Percentiles rank a stretch among this genome's conserved stretches.
Evolutionary conservation across 1,139 yeast species (phyloP).

Genomic region (Pichia sp.): DNA sequence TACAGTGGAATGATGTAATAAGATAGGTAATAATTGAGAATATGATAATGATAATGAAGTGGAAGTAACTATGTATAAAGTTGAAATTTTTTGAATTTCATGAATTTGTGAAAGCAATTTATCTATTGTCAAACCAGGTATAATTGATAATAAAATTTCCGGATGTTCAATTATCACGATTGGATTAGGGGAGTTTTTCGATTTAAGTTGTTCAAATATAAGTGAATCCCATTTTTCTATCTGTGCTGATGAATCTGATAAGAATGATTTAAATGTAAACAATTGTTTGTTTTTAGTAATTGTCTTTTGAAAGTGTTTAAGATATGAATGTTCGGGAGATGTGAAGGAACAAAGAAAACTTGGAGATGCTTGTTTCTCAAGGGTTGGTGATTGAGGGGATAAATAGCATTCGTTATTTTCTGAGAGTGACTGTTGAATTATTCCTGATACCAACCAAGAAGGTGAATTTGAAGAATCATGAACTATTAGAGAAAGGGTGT

Average conservation of each 20-base stretch:
- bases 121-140: conserved; percentile 31
- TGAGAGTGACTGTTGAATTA: conserved; percentile 39
- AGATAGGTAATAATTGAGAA: conserved; percentile 40
- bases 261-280: conserved; percentile 7
- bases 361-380: conserved; percentile 12
- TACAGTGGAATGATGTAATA: conserved; percentile 45
- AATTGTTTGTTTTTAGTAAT: conserved; percentile 5
- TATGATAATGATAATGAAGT: conserved; percentile 34
- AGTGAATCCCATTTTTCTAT: background rate
- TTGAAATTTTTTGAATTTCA: conserved; percentile 34
- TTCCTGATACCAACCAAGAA: conserved; percentile 52
- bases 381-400: conserved; percentile 13
- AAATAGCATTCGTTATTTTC: conserved; percentile 32
- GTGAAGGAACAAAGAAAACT: conserved; percentile 6
- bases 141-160: conserved; percentile 44
- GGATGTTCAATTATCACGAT: conserved; percentile 31
- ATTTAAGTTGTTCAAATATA: background rate
- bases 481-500: conserved; percentile 41
- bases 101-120: conserved; percentile 35
- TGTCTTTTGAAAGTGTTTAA: conserved; percentile 7
- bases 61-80: conserved; percentile 30
- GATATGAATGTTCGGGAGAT: conserved; percentile 4
- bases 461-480: conserved; percentile 61
- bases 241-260: background rate
- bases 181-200: background rate